Evolutionary conservation across 2,329 filamentous ascomycete genomes (phyloP).

Genomic region (Calycina herbarum): DNA sequence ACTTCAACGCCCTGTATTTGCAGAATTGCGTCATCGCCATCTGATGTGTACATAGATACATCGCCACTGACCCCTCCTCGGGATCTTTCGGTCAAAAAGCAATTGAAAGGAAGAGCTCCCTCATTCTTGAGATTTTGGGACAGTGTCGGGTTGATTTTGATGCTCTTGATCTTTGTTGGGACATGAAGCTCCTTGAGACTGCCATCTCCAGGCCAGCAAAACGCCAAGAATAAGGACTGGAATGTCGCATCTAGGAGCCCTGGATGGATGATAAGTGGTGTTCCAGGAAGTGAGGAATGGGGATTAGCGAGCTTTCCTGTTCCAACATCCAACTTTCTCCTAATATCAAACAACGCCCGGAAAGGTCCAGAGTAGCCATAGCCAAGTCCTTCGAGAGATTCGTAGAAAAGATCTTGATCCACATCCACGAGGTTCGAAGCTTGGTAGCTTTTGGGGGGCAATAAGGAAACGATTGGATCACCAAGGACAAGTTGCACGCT

Average conservation of each 20-base stretch:
- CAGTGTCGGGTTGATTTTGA: conserved; percentile 27
- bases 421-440: conserved; percentile 16
- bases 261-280: conserved; percentile 47
- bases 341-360: conserved; percentile 11
- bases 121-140: conserved; percentile 12
- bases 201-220: conserved; percentile 25
- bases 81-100: neutral
- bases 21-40: conserved; percentile 21
- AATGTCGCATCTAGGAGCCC: conserved; percentile 57
- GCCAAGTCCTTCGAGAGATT: conserved; percentile 15
- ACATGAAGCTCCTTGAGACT: conserved; percentile 26
- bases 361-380: conserved; percentile 22
- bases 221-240: conserved; percentile 39
- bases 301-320: conserved; percentile 7
- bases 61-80: neutral
- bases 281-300: neutral
- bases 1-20: conserved; percentile 28
- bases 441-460: neutral
- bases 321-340: conserved; percentile 13
- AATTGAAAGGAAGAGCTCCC: conserved; percentile 12
- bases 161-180: conserved; percentile 25
- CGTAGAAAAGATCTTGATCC: conserved; percentile 21
- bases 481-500: conserved; percentile 9
- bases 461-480: neutral
- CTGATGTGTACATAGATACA: conserved; percentile 11